A percentile compares a stretch with the other conserved stretches of the same genome.
These are phyloP conservation scores for Fusarium verrucosum DNA, from an alignment of 2,329 filamentous ascomycete genomes.

Conservation along the genomic window DNA sequence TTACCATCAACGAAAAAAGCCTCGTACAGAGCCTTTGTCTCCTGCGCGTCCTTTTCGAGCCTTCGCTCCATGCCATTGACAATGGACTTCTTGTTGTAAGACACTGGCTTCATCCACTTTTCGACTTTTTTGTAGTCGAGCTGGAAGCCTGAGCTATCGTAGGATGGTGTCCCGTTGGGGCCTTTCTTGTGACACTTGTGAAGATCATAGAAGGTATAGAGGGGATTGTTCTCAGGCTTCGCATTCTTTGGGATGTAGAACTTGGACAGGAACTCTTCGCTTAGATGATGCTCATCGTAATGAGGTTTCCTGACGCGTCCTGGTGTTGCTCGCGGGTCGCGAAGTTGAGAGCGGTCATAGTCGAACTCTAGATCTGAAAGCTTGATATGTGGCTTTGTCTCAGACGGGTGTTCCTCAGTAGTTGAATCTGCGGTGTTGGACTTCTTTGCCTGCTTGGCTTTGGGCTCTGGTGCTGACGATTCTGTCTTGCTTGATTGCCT, in stretches of 20 bases:
- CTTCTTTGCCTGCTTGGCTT: conserved; percentile 9
- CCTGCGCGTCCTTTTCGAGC: not conserved
- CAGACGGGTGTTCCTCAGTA: too few species aligned
- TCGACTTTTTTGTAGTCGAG: conserved; percentile 32
- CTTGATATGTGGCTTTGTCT: not conserved
- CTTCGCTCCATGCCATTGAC: conserved; percentile 14
- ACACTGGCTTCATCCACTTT: conserved; percentile 24
- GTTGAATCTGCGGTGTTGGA: not conserved
- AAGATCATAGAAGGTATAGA: conserved; percentile 7
- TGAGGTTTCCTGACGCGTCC: conserved; percentile 19
- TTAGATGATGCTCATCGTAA: not conserved
- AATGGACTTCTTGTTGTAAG: conserved; percentile 14
- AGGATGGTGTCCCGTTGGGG: conserved; percentile 22
- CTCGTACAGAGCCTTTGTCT: not conserved
- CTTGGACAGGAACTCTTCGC: conserved; percentile 16
- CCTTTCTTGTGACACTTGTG: conserved; percentile 32
- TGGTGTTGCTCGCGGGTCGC: conserved; percentile 25
- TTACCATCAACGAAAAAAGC: conserved; percentile 22
- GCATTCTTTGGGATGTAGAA: conserved; percentile 18
- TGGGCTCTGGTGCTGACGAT: not conserved
- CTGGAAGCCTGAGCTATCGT: conserved; percentile 28
- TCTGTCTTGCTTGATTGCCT: not conserved
- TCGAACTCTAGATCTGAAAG: conserved; percentile 25
- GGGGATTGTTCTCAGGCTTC: not conserved
- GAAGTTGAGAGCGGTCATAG: conserved; percentile 22